A percentile compares a stretch with the other conserved stretches of the same genome.
phyloP scores from a whole-genome alignment of 441 rosid genomes.

The Metrosideros polymorpha region DNA sequence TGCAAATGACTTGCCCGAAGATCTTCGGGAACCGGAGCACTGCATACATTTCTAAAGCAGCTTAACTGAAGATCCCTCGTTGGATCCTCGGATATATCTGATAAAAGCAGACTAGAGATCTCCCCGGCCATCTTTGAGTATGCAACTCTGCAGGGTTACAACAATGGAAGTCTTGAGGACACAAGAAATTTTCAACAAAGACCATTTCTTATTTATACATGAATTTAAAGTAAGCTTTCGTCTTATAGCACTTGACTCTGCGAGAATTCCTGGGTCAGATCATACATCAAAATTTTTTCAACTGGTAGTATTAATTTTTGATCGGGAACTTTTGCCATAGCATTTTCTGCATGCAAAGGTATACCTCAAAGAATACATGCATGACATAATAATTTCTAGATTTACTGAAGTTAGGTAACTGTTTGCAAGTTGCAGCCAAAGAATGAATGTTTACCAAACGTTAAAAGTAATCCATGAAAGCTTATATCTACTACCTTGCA shows the following conservation, averaged over 20 bases:
- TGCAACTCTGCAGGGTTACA: slow-evolving; percentile 42
- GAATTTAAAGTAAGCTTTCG: background rate
- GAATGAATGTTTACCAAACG: background rate
- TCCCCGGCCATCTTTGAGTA: slow-evolving; percentile 90
- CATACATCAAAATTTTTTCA: background rate
- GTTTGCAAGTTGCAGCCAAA: background rate
- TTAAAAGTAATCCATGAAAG: background rate
- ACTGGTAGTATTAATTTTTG: background rate
- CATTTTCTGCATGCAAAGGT: background rate
- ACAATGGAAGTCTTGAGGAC: background rate
- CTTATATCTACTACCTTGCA: background rate
- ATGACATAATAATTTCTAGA: background rate
- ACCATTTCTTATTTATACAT: background rate
- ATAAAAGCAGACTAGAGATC: slow-evolving; percentile 48
- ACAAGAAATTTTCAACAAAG: background rate
- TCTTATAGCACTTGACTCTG: background rate
- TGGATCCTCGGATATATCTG: slow-evolving; percentile 29
- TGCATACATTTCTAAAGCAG: slow-evolving; percentile 57
- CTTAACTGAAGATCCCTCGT: slow-evolving; percentile 57
- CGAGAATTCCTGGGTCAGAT: background rate
- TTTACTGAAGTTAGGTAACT: background rate
- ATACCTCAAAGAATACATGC: background rate
- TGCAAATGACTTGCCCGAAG: slow-evolving; percentile 63
- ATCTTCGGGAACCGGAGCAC: slow-evolving; percentile 72
- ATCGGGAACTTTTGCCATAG: background rate